A percentile compares a stretch with the other conserved stretches of the same genome.
phyloP scores from a whole-genome alignment of 345 rosid species.

The Psidium guajava region DNA sequence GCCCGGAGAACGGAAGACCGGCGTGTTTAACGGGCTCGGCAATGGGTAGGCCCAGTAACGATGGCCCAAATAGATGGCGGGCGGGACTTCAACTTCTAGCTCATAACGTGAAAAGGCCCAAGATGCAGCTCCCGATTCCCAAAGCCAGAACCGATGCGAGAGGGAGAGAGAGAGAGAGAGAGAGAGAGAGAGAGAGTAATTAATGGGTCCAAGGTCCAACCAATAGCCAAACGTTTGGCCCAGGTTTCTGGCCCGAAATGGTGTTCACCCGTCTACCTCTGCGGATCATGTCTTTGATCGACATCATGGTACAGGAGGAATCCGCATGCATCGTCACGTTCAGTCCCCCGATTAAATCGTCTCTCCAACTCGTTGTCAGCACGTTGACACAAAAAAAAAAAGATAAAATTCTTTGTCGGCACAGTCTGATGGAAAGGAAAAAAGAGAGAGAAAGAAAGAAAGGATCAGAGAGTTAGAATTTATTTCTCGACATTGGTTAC shows the following conservation, averaged over 20 bases:
- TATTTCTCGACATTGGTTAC: background rate
- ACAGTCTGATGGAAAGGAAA: background rate
- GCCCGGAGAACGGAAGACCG: background rate
- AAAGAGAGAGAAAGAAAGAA: background rate
- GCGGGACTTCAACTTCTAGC: background rate
- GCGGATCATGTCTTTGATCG: background rate
- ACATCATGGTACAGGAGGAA: background rate
- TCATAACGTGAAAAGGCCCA: background rate
- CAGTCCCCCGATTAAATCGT: background rate
- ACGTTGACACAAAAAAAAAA: too few species aligned
- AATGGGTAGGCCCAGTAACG: background rate
- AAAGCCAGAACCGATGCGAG: background rate
- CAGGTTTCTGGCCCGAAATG: background rate
- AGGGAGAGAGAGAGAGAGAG: too few species aligned
- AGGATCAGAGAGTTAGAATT: background rate
- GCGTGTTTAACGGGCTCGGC: background rate
- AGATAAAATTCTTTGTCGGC: background rate
- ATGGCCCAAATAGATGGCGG: background rate
- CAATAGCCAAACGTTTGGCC: background rate
- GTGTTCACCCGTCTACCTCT: background rate
- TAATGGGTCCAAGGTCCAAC: background rate
- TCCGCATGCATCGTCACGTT: background rate
- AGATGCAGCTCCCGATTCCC: background rate
- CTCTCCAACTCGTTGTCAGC: background rate
- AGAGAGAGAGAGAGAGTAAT: too few species aligned